Percentiles rank a stretch among this genome's conserved stretches.
Evolutionary conservation across 2,329 filamentous ascomycete genomes (phyloP).

Genomic region (Hyphodiscus sp.): DNA sequence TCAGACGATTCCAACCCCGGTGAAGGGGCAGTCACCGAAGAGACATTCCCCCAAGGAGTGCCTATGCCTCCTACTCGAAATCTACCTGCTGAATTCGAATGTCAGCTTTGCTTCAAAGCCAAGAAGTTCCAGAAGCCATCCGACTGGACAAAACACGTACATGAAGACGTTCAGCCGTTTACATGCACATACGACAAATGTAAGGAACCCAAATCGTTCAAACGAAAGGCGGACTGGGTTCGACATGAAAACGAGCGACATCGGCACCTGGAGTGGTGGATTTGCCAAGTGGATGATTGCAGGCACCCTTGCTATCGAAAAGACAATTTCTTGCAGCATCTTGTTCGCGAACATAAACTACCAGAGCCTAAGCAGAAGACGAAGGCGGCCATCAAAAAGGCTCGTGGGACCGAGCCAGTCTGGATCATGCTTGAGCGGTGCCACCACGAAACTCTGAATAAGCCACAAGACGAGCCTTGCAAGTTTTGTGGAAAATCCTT

Average conservation of each 20-base stretch:
- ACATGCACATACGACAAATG: conserved; percentile 86
- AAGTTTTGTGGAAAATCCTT: conserved; percentile 80
- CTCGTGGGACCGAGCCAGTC: conserved; percentile 53
- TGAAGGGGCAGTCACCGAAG: conserved; percentile 62
- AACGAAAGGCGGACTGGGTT: conserved; percentile 93
- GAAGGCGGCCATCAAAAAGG: conserved; percentile 59
- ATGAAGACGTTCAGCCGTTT: conserved; percentile 89
- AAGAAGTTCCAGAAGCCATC: conserved; percentile 88
- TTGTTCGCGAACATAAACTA: conserved; percentile 86
- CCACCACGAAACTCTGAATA: conserved; percentile 59
- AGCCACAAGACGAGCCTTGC: conserved; percentile 71
- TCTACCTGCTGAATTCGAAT: conserved; percentile 84
- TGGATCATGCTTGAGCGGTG: conserved; percentile 76
- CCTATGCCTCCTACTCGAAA: conserved; percentile 71
- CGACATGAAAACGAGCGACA: conserved; percentile 90
- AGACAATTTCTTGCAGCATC: conserved; percentile 88
- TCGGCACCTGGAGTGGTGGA: conserved; percentile 86
- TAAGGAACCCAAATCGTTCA: conserved; percentile 83
- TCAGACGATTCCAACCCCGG: conserved; percentile 60
- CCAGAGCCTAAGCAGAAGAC: conserved; percentile 74
- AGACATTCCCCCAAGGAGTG: conserved; percentile 74
- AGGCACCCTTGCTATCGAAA: conserved; percentile 77
- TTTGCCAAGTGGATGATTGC: conserved; percentile 75
- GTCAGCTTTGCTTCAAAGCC: conserved; percentile 75
- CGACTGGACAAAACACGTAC: conserved; percentile 95